Evolutionary conservation across 78 protist species (phyloP), one percentile per base, ranked within the genome.

Genomic region (Speleostelium caveatum): DNA sequence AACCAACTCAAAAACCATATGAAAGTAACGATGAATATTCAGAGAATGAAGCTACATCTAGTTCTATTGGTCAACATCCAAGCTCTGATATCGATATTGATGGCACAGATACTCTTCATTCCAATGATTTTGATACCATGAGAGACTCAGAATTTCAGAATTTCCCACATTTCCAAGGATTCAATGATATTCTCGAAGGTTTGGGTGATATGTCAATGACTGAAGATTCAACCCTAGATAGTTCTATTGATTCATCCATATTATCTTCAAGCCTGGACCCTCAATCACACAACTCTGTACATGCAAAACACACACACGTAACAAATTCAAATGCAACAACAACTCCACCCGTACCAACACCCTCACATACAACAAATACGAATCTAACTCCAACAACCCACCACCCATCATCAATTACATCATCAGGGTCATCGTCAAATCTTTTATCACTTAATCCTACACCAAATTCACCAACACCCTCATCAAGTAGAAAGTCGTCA

Each of bases 151-250:
- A 83, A 22, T 83, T 83, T 36, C 91, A 83, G 39, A 69, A 83
- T 45, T 83, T 83, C 73, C 91, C 91, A n/a, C 77, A 83, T 59
- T 83, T 83, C 91, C 91, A 83, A 83, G 91, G 91, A 21, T 83
- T 83, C 45, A 83, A 58, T 59, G 91, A 83, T 83, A 83, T 83
- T 33, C 32, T 83, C 10, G 91, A 83, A 39, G 91, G 91, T 69
- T 74, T 83, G 28, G 91, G 91, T 60, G 91, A 83, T 41, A 83
- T 83, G 91, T 80, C 89, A 26, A n/a, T n/a, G n/a, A 41, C 26
- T 26, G 73, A 49, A 38, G 72, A 45, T 67, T 38, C 30, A 38
- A 22, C 59, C 16, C 21, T 24, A 38, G 6, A 32, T 14, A 32
- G 36, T 19, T 28, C 45, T 45, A 28, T 21, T 28, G 10, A 10